Evolutionary conservation across 257 asterid species (phyloP), one percentile per base, ranked within the genome.

Genomic region (Ajuga chamaepitys): DNA sequence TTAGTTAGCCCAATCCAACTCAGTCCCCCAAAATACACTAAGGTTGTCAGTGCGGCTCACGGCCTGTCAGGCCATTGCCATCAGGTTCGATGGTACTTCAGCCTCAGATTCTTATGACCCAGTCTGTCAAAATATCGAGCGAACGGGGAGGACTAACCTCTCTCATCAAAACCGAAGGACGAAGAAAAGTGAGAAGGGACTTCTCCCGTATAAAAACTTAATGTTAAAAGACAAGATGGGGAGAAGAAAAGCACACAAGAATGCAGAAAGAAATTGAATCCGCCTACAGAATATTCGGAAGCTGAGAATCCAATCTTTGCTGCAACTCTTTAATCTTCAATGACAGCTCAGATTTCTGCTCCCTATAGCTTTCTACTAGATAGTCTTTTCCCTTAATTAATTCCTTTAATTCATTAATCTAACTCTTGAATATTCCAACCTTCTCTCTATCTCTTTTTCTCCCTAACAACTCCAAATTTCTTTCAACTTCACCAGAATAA

Each of bases 231-330:
- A 32, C 12, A 30, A 30, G 37, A 30, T 8, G 7, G 7, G 7
- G 4, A 28, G 34, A 28, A 5, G 34, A 69, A 76, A 81, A 71
- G 64, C 70, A 75, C 80, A 22, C 61, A 62, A 75, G 81, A 77
- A 75, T 80, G 72, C 83, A 82, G n/a, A 85, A 77, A 63, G 71
- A 66, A 63, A 64, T 64, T 26, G 54, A 41, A 60, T 53, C 21
- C 1, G 73, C 74, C 88, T 85, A 90, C 89, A 90, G 78, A 67
- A 87, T 84, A 71, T 74, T 84, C 26, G 87, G 96, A 69, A 88
- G 84, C 66, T 88, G 97, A 50, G 95, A 86, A 68, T 88, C 95
- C 83, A 91, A 51, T 77, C 87, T 82, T 68, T 79, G 84, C 70
- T 91, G 95, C 77, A 89, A 70, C 59, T 87, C 95, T 70, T 80